Evolutionary conservation across 2,329 filamentous ascomycete genomes (phyloP), one percentile per base, ranked within the genome.

Genomic region (Pseudocercospora fuligena): DNA sequence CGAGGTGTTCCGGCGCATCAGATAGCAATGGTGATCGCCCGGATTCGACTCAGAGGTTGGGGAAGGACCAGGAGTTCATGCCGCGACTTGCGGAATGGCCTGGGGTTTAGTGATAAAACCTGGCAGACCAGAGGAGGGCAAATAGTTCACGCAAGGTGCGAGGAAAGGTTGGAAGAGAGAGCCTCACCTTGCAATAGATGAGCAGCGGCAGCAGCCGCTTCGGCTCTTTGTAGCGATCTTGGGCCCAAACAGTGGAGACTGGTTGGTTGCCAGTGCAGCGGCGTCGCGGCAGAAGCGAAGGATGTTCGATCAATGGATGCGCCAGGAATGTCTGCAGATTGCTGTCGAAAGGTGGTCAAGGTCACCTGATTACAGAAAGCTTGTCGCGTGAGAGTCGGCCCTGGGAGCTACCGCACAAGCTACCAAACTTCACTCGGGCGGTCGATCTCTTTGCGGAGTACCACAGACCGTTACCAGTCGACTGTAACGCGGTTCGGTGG

Each of bases 401-500:
- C 66, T 67, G 56, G 53, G 49, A 68, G 66, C 63, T 63, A 60
- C 58, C 46, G 63, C 59, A 47, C 58, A 65, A 68, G 68, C 67
- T 71, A 70, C 69, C 69, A 70, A 65, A 68, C 29, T 61, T 61
- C 57, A 58, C 63, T 68, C 61, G 59, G 63, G 53, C 51, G 63
- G 70, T 63, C 61, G 68, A 70, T 67, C 68, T 69, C 58, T 65
- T 65, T 59, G 65, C 61, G 62, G 63, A 67, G 70, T 72, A 69
- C 68, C 68, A 72, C 68, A 63, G 63, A 65, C 63, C 57, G 63
- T 69, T 69, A 66, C 68, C 70, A 70, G 68, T 66, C 63, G 57
- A 66, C 66, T 66, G 68, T 69, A 70, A 70, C 65, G 68, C 70
- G 70, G 70, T 66, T 70, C 68, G 57, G 66, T 69, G 66, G 70